phyloP scores from a whole-genome alignment of 2,329 filamentous ascomycete species.

The Cercospora canescens region DNA sequence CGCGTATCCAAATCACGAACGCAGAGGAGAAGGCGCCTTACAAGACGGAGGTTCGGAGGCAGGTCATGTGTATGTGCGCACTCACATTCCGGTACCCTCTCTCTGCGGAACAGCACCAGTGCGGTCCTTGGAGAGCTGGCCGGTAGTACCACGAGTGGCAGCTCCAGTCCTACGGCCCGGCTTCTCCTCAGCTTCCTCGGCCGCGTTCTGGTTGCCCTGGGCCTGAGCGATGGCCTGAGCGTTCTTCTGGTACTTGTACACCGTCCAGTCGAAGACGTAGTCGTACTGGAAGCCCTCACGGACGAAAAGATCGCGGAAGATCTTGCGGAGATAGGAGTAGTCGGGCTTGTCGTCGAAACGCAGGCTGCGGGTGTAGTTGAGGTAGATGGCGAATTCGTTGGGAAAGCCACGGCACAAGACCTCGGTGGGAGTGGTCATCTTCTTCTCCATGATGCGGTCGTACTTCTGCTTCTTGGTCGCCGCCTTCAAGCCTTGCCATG shows the following conservation, averaged over 20 bases:
- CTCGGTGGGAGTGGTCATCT: conserved; percentile 99
- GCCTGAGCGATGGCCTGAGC: conserved; percentile 88
- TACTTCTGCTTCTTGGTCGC: conserved; percentile 93
- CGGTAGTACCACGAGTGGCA: conserved; percentile 63
- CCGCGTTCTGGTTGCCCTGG: conserved; percentile 61
- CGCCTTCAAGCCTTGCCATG: conserved; percentile 84
- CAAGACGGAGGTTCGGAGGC: conserved; percentile 51
- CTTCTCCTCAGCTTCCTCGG: conserved; percentile 70
- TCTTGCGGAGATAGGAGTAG: conserved; percentile 99
- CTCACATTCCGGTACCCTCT: conserved; percentile 97
- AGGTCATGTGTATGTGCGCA: conserved; percentile 59
- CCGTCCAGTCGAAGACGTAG: conserved; percentile 99
- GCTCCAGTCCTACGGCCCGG: conserved; percentile 58
- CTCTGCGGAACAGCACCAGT: conserved; percentile 73
- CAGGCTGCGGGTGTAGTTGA: conserved; percentile 98
- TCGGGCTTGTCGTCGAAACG: conserved; percentile 99
- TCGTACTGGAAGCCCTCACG: conserved; percentile 99
- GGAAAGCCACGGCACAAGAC: conserved; percentile 98
- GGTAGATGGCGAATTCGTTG: conserved; percentile 98
- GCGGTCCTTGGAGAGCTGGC: conserved; percentile 63
- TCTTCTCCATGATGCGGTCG: conserved; percentile 99
- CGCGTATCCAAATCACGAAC: conserved; percentile 71
- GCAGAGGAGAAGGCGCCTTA: conserved; percentile 87
- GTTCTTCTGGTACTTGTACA: conserved; percentile 99
- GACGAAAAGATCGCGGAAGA: conserved; percentile 99